Evolutionary conservation across 2,329 filamentous ascomycete species (phyloP), one percentile per base, ranked within the genome.

Genomic region (Ceratocystis destructans): DNA sequence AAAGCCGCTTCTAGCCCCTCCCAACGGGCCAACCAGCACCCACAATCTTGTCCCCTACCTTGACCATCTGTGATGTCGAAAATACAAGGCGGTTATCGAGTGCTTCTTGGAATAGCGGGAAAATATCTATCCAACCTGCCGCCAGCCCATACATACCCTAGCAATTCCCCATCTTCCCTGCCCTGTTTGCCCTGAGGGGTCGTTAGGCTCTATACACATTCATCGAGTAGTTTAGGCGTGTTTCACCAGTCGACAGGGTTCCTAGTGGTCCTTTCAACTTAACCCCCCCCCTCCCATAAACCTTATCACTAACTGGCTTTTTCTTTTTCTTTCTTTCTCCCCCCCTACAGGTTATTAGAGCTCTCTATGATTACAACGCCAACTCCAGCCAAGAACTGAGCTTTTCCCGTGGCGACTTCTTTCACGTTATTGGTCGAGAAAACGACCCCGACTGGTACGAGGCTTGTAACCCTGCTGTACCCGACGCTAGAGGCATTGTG

Each of bases 371-470:
- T 76, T 96, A 96, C 78, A 83, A 87, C 73, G 89, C 91, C 68
- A 83, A 87, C 72, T 84, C 85, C 68, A 78, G 78, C 64, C 87
- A 93, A 74, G 87, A 96, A 78, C 81, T 99, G 72, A 87, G 88
- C 74, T 99, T 99, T 77, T 90, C 87, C 70, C 89, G 90, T 74
- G 94, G 94, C 73, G 94, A 99, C 76, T 99, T 97, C 76, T 94
- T 99, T 75, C 93, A 97, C 79, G 94, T 99, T 70, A 93, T 97
- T 75, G 90, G 89, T 72, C 88, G 93, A 75, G 94, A 97, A 78
- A 87, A 96, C 80, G 93, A 97, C 75, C 79, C 80, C 50, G 90
- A 96, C 74, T 99, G 94, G 93, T 99, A 96, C 81, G 94, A 97
- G 77, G 94, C 93, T 66, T 97, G 91, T 81, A 99, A 99, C 74